These are phyloP conservation scores for Leishmania major DNA, from an alignment of 208 protist genomes.

Conservation along the genomic window DNA sequence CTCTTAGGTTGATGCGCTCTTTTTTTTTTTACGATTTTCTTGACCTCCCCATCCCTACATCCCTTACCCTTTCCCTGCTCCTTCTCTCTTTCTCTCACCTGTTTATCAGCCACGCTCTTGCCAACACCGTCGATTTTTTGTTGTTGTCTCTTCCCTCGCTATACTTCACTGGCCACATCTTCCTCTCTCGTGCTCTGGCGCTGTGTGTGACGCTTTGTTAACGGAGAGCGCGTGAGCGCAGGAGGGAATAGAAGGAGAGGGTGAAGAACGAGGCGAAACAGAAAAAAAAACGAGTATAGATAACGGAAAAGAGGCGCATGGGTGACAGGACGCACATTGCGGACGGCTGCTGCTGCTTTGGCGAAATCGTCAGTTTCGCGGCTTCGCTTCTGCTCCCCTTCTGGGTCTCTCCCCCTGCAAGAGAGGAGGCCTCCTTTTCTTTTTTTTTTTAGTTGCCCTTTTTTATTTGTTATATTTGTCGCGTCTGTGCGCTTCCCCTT, in stretches of 20 bases:
- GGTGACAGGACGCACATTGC: conserved; percentile 3
- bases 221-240: neutral
- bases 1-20: too few species aligned
- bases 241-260: neutral
- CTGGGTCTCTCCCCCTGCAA: neutral
- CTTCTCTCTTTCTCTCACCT: neutral
- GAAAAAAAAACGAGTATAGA: neutral
- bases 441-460: neutral
- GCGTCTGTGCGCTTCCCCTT: neutral
- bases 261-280: neutral
- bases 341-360: neutral
- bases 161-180: too few species aligned
- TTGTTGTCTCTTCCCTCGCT: neutral
- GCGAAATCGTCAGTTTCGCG: neutral
- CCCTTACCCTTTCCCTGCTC: neutral
- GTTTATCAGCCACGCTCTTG: neutral
- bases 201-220: neutral
- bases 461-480: conserved; percentile 1
- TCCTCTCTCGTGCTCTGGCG: neutral
- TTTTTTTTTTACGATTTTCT: neutral
- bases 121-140: neutral
- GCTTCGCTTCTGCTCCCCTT: neutral
- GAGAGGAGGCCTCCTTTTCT: neutral
- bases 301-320: neutral
- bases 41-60: neutral